Evolutionary conservation across 164 flowering plant species (phyloP).

Genomic region (Vitis rupestris): DNA sequence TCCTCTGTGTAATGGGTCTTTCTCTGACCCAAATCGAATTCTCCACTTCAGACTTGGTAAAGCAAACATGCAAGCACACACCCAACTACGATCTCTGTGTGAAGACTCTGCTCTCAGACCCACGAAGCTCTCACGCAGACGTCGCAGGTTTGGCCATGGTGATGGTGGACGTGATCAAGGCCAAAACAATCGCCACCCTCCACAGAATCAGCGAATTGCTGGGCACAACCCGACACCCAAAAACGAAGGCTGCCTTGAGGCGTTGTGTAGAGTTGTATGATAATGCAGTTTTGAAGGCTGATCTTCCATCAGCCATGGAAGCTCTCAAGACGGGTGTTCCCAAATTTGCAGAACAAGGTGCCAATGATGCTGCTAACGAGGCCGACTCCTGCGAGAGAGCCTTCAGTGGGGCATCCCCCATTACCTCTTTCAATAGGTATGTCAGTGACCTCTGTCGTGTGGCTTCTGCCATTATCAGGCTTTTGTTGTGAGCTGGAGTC

Average conservation of each 20-base stretch:
- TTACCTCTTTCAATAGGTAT: constrained; percentile 9
- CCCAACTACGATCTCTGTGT: constrained; percentile 30
- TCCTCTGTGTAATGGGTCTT: no score
- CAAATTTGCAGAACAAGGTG: constrained; percentile 24
- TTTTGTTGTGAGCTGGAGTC: constrained; percentile 12
- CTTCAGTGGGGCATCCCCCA: constrained; percentile 14
- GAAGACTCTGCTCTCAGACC: constrained; percentile 20
- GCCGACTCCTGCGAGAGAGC: constrained; percentile 13
- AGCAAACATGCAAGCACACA: constrained; percentile 26
- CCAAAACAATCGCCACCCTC: constrained; percentile 9
- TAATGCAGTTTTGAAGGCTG: constrained; percentile 8
- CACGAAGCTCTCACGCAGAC: constrained; percentile 25
- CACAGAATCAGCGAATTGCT: not conserved
- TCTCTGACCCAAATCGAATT: not conserved
- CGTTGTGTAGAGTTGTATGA: constrained; percentile 9
- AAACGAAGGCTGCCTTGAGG: constrained; percentile 8
- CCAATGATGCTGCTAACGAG: constrained; percentile 22
- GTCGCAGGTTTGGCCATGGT: constrained; percentile 25
- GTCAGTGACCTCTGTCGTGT: constrained; percentile 13
- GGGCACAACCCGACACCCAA: not conserved
- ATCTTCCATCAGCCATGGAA: constrained; percentile 17
- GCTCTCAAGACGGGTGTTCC: constrained; percentile 16
- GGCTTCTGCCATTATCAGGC: constrained; percentile 16
- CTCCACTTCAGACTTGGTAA: constrained; percentile 4
- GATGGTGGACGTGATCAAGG: constrained; percentile 18